phyloP scores from a whole-genome alignment of 306 rosid genomes.

The Quercus gilva region DNA sequence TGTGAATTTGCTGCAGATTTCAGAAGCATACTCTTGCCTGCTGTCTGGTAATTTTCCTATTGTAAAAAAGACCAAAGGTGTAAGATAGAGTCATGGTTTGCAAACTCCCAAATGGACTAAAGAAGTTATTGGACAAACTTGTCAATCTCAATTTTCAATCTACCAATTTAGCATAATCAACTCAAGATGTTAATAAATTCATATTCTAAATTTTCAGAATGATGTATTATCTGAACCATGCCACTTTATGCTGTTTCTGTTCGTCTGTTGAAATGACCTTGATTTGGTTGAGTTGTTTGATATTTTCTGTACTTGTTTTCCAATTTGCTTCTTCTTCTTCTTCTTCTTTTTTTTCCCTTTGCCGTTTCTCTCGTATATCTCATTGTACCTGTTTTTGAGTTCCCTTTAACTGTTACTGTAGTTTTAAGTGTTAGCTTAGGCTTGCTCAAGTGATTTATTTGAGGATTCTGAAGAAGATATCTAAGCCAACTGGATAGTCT shows the following conservation, averaged over 20 bases:
- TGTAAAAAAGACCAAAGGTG: background rate
- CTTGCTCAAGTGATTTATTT: background rate
- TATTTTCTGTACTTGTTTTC: background rate
- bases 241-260: background rate
- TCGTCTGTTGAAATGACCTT: background rate
- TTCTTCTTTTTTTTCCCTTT: background rate
- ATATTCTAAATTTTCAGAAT: background rate
- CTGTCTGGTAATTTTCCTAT: constrained; percentile 49
- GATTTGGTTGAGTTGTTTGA: background rate
- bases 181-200: background rate
- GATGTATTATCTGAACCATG: background rate
- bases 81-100: constrained; percentile 9
- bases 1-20: constrained; percentile 55
- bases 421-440: background rate
- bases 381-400: background rate
- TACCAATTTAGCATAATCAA: background rate
- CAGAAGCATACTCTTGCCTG: constrained; percentile 64
- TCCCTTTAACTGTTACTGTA: background rate
- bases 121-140: constrained; percentile 5
- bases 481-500: background rate
- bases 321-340: background rate
- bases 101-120: constrained; percentile 14
- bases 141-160: background rate
- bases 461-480: background rate
- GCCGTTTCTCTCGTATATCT: background rate